A percentile compares a stretch with the other conserved stretches of the same genome.
Evolutionary conservation across 1,139 yeast species (phyloP).

Genomic region (Blastobotrys proliferans): DNA sequence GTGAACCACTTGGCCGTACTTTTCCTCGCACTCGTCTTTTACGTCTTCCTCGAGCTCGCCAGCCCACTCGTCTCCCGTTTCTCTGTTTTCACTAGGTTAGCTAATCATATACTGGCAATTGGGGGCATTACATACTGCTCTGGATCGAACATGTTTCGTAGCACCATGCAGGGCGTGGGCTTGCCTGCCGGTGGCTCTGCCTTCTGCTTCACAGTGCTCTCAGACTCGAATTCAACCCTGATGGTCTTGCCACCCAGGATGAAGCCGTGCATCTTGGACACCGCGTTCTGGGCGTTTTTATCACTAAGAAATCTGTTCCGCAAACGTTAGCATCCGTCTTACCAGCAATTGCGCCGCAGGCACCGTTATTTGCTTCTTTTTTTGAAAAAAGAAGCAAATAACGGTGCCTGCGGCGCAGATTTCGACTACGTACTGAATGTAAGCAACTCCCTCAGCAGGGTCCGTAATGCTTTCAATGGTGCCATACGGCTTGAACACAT

Average conservation of each 20-base stretch:
- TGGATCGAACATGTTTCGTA: slow-evolving; percentile 38
- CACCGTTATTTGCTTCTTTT: too few relatives aligned
- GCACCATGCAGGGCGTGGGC: slow-evolving; percentile 33
- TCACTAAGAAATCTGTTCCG: slow-evolving; percentile 7
- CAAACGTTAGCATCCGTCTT: background rate
- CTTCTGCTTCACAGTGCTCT: slow-evolving; percentile 1
- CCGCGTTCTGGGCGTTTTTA: slow-evolving; percentile 32
- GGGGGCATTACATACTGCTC: slow-evolving; percentile 28
- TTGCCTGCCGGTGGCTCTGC: slow-evolving; percentile 13
- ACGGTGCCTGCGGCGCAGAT: too few relatives aligned
- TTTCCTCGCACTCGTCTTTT: slow-evolving; percentile 36
- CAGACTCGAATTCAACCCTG: slow-evolving; percentile 22
- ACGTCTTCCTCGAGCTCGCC: slow-evolving; percentile 38
- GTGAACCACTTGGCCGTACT: slow-evolving; percentile 37
- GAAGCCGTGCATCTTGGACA: slow-evolving; percentile 34
- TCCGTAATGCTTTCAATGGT: slow-evolving; percentile 26
- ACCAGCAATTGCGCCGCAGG: too few relatives aligned
- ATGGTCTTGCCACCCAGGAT: slow-evolving; percentile 34
- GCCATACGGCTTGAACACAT: slow-evolving; percentile 36
- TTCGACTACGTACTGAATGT: slow-evolving; percentile 34
- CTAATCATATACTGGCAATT: background rate
- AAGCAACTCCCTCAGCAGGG: slow-evolving; percentile 36
- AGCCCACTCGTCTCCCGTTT: slow-evolving; percentile 36
- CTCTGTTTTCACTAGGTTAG: slow-evolving; percentile 23
- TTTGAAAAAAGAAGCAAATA: too few relatives aligned